phyloP scores from a whole-genome alignment of 1,284 basidiomycete genomes.

The Xerocomus minutiporus region DNA sequence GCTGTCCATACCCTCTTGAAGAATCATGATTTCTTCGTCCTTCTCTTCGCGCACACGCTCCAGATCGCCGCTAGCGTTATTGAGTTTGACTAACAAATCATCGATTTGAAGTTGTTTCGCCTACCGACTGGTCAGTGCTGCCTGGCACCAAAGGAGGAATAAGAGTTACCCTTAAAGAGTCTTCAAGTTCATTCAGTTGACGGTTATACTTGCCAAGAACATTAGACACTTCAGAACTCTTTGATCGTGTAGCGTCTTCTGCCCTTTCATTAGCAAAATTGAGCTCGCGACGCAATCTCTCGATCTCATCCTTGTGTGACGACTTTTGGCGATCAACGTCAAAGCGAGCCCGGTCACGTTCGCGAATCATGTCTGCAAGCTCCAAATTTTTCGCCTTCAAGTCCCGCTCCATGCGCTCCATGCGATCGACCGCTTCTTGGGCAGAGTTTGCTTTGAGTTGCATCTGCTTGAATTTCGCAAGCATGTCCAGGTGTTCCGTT shows the following conservation, averaged over 20 bases:
- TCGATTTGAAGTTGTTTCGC: conserved; percentile 94
- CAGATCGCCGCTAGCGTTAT: conserved; percentile 70
- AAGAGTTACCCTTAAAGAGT: conserved; percentile 75
- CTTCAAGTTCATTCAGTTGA: conserved; percentile 93
- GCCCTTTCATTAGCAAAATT: conserved; percentile 98
- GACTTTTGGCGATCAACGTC: conserved; percentile 96
- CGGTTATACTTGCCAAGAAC: conserved; percentile 94
- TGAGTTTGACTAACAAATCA: conserved; percentile 77
- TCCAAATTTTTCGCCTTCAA: conserved; percentile 98
- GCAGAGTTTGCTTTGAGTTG: conserved; percentile 98
- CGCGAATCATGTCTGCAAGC: conserved; percentile 97
- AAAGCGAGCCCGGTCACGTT: conserved; percentile 93
- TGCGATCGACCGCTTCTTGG: conserved; percentile 97
- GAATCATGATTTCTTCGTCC: conserved; percentile 92
- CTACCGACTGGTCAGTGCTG: conserved; percentile 39
- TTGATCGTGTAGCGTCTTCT: conserved; percentile 87
- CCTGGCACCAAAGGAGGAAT: neutral
- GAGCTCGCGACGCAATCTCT: conserved; percentile 89
- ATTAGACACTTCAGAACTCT: conserved; percentile 87
- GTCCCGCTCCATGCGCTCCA: conserved; percentile 99
- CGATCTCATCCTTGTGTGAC: conserved; percentile 92
- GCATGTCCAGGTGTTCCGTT: conserved; percentile 95
- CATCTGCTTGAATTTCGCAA: conserved; percentile 95
- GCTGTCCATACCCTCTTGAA: conserved; percentile 94
- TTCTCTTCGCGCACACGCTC: conserved; percentile 89